phyloP scores from a whole-genome alignment of 768 basidiomycete species.

The Agaricus subrufescens region DNA sequence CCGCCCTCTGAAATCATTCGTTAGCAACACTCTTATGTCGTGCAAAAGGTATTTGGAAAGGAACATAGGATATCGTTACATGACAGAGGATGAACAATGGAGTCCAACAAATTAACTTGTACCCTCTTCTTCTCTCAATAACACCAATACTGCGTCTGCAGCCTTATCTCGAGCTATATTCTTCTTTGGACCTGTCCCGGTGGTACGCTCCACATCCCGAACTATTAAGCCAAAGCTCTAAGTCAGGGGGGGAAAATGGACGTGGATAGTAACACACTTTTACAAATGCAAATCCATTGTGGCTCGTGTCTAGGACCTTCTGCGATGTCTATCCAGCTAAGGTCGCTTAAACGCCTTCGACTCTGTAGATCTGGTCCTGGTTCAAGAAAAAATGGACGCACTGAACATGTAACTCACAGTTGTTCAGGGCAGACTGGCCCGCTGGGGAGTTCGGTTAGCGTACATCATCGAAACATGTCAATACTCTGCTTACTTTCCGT shows the following conservation, averaged over 20 bases:
- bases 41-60: not conserved
- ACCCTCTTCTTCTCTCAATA: constrained; percentile 20
- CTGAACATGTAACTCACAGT: constrained; percentile 20
- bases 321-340: constrained; percentile 51
- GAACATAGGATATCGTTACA: not conserved
- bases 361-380: constrained; percentile 47
- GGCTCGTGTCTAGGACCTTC: constrained; percentile 41
- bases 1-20: no score
- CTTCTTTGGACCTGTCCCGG: constrained; percentile 47
- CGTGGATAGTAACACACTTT: constrained; percentile 36
- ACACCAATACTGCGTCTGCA: constrained; percentile 40
- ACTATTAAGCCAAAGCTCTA: constrained; percentile 31
- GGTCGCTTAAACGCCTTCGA: constrained; percentile 31
- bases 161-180: constrained; percentile 43
- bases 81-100: not conserved
- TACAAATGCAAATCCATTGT: constrained; percentile 55
- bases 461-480: not conserved
- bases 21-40: not conserved
- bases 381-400: constrained; percentile 5
- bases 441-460: constrained; percentile 1
- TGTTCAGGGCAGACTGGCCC: constrained; percentile 28
- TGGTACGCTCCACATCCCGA: constrained; percentile 42
- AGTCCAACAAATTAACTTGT: not conserved
- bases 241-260: constrained; percentile 5
- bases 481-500: not conserved